phyloP scores from a whole-genome alignment of 1,284 basidiomycete species.

The Tilletia caries region DNA sequence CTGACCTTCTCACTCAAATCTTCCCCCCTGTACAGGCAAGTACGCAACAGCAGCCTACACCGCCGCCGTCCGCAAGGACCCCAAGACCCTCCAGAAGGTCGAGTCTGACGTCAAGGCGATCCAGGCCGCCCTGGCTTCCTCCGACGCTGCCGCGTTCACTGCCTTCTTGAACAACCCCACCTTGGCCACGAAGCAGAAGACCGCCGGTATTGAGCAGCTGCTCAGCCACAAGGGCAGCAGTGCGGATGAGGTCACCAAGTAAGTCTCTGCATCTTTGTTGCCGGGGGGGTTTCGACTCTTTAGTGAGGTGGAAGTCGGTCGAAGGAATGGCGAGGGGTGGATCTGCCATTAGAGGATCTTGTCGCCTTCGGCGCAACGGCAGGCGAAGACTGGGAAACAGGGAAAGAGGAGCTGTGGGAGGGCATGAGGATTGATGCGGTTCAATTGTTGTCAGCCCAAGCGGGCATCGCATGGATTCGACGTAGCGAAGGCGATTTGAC shows the following conservation, averaged over 20 bases:
- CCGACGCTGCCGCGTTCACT: conserved; percentile 61
- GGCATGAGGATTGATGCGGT: too few relatives aligned
- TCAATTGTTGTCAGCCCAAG: too few relatives aligned
- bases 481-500: too few relatives aligned
- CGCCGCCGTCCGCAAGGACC: conserved; percentile 75
- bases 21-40: conserved; percentile 63
- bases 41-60: conserved; percentile 92
- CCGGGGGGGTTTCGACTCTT: too few relatives aligned
- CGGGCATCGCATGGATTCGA: too few relatives aligned
- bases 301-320: too few relatives aligned
- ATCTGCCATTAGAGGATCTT: too few relatives aligned
- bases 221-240: conserved; percentile 55
- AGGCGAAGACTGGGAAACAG: too few relatives aligned
- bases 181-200: conserved; percentile 73
- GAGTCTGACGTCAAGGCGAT: conserved; percentile 66
- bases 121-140: conserved; percentile 40
- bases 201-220: conserved; percentile 67
- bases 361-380: too few relatives aligned
- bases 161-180: conserved; percentile 83
- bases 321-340: too few relatives aligned
- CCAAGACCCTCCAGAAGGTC: conserved; percentile 51
- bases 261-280: conserved; percentile 16
- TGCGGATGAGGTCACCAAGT: conserved; percentile 50
- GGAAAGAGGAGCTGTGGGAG: too few relatives aligned
- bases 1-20: conserved; percentile 52